Conservation (phyloP, 257 asterid species). For the Lycium ferocissimum region DNA sequence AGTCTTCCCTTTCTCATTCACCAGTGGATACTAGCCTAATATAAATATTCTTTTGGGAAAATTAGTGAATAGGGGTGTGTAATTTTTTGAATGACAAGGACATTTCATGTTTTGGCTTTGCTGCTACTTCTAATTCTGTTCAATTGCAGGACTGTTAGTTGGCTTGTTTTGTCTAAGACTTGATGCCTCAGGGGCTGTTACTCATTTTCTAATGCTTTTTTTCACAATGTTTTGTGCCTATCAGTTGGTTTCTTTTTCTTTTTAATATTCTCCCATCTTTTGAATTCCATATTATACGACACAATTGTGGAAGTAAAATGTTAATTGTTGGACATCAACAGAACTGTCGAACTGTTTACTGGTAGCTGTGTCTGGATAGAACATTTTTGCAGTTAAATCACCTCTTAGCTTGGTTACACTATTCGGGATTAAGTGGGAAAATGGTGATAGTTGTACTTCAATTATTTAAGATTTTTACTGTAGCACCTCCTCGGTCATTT, state of each 20-base stretch:
- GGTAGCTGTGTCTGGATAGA: slow-evolving; percentile 5
- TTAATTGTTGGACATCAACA: neutral
- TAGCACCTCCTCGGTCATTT: no score
- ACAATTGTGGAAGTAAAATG: slow-evolving; percentile 14
- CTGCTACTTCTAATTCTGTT: neutral
- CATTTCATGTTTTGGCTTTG: slow-evolving; percentile 17
- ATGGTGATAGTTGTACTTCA: neutral
- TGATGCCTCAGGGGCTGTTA: neutral
- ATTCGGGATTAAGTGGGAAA: neutral
- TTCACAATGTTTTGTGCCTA: neutral
- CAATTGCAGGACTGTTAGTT: neutral
- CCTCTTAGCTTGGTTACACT: neutral
- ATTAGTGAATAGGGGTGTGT: slow-evolving; percentile 23
- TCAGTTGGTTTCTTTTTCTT: neutral
- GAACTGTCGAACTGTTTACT: neutral
- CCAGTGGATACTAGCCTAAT: slow-evolving; percentile 14
- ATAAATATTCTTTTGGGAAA: slow-evolving; percentile 31
- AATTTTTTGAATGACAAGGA: slow-evolving; percentile 27
- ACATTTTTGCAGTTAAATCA: neutral
- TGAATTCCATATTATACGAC: neutral
- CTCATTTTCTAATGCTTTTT: neutral
- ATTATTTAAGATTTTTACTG: neutral
- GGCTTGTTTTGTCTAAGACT: neutral
- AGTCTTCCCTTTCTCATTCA: slow-evolving; percentile 8
- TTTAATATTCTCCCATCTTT: neutral